Percentiles rank a stretch among this genome's conserved stretches.
Evolutionary conservation across 805 yeast genomes (phyloP).

Genomic region (Saccharomycopsis guyanensis): DNA sequence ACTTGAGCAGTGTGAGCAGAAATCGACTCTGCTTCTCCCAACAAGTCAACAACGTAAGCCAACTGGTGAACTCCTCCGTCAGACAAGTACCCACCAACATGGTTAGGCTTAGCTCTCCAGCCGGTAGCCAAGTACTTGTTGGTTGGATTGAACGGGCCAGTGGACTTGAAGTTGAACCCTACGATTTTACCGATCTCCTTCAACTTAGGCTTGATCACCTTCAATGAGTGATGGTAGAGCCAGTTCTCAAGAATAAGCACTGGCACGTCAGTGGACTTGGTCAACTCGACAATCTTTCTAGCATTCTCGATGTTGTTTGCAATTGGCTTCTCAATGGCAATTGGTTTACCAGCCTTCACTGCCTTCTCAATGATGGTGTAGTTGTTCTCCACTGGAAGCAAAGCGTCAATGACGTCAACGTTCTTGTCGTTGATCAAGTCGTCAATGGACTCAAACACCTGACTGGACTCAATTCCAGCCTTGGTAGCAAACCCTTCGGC

Average conservation of each 20-base stretch:
- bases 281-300: constrained; percentile 60
- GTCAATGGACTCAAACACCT: constrained; percentile 56
- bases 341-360: constrained; percentile 65
- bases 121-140: constrained; percentile 60
- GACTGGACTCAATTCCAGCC: constrained; percentile 43
- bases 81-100: constrained; percentile 84
- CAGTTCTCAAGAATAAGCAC: constrained; percentile 82
- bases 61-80: constrained; percentile 98
- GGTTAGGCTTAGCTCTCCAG: constrained; percentile 90
- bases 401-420: constrained; percentile 73
- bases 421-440: constrained; percentile 57
- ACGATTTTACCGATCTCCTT: constrained; percentile 64
- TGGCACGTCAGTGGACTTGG: constrained; percentile 56
- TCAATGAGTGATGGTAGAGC: constrained; percentile 60
- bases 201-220: constrained; percentile 46
- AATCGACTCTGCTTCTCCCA: constrained; percentile 66
- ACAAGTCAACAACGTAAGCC: constrained; percentile 73
- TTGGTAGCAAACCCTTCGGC: constrained; percentile 70
- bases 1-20: constrained; percentile 75
- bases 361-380: constrained; percentile 62
- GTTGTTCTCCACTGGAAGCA: constrained; percentile 84
- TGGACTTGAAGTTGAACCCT: constrained; percentile 64
- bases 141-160: constrained; percentile 59
- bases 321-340: constrained; percentile 84
- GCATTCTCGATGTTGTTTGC: constrained; percentile 84